A percentile compares a stretch with the other conserved stretches of the same genome.
These are phyloP conservation scores for Tolypocladium capitatum DNA, from an alignment of 2,329 filamentous ascomycete species.

Conservation along the genomic window DNA sequence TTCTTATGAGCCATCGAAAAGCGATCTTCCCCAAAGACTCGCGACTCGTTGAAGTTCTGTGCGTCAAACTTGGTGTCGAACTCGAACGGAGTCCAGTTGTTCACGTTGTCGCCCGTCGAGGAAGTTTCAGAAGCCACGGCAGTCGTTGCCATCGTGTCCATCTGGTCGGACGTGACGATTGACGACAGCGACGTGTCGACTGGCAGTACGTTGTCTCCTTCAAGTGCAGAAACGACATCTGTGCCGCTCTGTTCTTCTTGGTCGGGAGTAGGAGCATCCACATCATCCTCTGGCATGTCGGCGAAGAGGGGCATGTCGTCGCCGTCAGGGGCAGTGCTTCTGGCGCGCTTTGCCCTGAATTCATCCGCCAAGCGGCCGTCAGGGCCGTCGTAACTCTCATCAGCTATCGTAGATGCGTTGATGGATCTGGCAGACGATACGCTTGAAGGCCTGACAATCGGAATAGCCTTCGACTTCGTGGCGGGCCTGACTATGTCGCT, in stretches of 20 bases:
- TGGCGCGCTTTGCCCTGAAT: constrained; percentile 62
- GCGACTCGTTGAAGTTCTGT: constrained; percentile 37
- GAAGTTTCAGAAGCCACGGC: constrained; percentile 40
- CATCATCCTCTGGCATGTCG: constrained; percentile 25
- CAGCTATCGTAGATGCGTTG: constrained; percentile 6
- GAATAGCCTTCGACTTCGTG: constrained; percentile 71
- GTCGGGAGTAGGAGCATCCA: constrained; percentile 6
- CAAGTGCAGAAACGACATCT: constrained; percentile 17
- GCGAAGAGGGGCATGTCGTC: constrained; percentile 69
- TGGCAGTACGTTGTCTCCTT: constrained; percentile 28
- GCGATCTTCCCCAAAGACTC: constrained; percentile 31
- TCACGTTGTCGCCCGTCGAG: constrained; percentile 32
- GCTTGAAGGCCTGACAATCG: constrained; percentile 58
- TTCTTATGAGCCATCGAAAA: constrained; percentile 30
- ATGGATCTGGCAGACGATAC: constrained; percentile 24
- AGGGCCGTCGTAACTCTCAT: constrained; percentile 17
- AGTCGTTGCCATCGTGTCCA: constrained; percentile 38
- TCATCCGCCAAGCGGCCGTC: constrained; percentile 50
- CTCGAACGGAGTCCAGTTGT: constrained; percentile 41
- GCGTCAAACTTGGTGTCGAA: constrained; percentile 37
- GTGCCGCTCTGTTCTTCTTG: constrained; percentile 12
- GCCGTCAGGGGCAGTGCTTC: constrained; percentile 49
- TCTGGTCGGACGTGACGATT: constrained; percentile 36
- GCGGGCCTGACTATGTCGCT: constrained; percentile 50
- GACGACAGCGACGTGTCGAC: constrained; percentile 42